phyloP scores from a whole-genome alignment of 1,284 basidiomycete species.

The Sporisorium graminicola region DNA sequence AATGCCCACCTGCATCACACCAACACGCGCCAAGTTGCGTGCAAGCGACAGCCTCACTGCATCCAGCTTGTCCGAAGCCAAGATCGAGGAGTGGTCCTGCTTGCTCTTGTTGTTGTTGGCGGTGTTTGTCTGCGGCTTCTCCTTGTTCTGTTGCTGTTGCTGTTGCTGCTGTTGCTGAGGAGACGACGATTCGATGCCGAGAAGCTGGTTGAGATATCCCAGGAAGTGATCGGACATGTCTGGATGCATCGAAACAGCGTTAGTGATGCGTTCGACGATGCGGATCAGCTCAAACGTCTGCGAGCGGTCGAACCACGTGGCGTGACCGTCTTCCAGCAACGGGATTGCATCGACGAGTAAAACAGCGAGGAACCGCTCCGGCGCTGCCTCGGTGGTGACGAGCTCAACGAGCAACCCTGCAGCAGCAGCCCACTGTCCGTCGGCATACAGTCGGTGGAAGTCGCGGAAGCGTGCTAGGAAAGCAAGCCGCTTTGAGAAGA shows the following conservation, averaged over 20 bases:
- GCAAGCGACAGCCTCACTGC: slow-evolving; percentile 53
- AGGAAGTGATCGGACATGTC: slow-evolving; percentile 58
- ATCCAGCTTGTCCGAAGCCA: slow-evolving; percentile 52
- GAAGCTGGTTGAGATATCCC: slow-evolving; percentile 49
- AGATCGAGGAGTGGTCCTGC: slow-evolving; percentile 14
- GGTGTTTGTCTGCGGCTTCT: slow-evolving; percentile 6
- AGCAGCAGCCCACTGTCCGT: slow-evolving; percentile 49
- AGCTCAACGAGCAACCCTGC: slow-evolving; percentile 60
- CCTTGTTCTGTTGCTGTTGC: neutral
- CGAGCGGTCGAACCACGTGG: slow-evolving; percentile 53
- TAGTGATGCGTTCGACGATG: slow-evolving; percentile 58
- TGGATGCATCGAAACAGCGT: slow-evolving; percentile 42
- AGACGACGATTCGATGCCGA: slow-evolving; percentile 22
- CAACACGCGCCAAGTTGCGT: slow-evolving; percentile 53
- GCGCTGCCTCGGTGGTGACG: slow-evolving; percentile 62
- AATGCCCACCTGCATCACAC: slow-evolving; percentile 47
- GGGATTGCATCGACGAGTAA: slow-evolving; percentile 65
- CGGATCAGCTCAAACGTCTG: slow-evolving; percentile 66
- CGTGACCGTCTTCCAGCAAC: slow-evolving; percentile 50
- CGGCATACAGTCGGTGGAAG: slow-evolving; percentile 59
- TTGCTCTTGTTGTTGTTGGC: slow-evolving; percentile 11
- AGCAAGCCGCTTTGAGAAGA: slow-evolving; percentile 58
- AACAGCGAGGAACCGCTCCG: slow-evolving; percentile 63
- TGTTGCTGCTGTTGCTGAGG: slow-evolving; percentile 1
- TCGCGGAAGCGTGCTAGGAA: slow-evolving; percentile 67